Evolutionary conservation across 441 rosid genomes (phyloP).

Genomic region (Isatis lusitanica): DNA sequence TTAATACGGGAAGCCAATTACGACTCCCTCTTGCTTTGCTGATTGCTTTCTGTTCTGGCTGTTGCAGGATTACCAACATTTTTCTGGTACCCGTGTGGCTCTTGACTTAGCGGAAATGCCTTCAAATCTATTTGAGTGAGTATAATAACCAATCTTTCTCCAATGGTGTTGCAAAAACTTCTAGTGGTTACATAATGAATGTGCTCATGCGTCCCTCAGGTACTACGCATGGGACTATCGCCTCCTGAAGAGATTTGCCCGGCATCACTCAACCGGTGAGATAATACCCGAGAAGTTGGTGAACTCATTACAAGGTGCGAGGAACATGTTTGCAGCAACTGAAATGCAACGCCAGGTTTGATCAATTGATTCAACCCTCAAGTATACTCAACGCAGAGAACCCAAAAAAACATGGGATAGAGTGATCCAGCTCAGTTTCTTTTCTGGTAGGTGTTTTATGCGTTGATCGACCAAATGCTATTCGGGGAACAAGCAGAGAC

Average conservation of each 20-base stretch:
- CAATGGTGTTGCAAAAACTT: background rate
- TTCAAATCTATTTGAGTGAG: constrained; percentile 97
- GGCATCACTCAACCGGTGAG: constrained; percentile 87
- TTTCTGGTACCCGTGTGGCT: constrained; percentile 91
- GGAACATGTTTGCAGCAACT: constrained; percentile 93
- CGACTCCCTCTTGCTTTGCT: background rate
- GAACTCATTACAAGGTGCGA: constrained; percentile 77
- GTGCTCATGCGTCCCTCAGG: constrained; percentile 42
- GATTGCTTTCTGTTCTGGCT: constrained; percentile 7
- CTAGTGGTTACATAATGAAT: constrained; percentile 19
- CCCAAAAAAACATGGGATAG: background rate
- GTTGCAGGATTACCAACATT: constrained; percentile 91
- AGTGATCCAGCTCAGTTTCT: background rate
- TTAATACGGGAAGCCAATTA: background rate
- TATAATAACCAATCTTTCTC: constrained; percentile 4
- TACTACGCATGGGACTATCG: constrained; percentile 90
- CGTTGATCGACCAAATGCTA: constrained; percentile 81
- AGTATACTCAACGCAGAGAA: background rate
- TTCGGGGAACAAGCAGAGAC: constrained; percentile 70
- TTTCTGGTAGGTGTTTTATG: constrained; percentile 63
- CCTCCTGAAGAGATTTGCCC: constrained; percentile 79
- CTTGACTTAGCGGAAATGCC: constrained; percentile 97
- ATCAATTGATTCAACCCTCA: constrained; percentile 17
- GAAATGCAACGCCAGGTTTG: constrained; percentile 96
- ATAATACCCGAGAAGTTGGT: constrained; percentile 84